Evolutionary conservation across 495 filamentous ascomycete species (phyloP).

Genomic region (Tuber microsphaerosporum): DNA sequence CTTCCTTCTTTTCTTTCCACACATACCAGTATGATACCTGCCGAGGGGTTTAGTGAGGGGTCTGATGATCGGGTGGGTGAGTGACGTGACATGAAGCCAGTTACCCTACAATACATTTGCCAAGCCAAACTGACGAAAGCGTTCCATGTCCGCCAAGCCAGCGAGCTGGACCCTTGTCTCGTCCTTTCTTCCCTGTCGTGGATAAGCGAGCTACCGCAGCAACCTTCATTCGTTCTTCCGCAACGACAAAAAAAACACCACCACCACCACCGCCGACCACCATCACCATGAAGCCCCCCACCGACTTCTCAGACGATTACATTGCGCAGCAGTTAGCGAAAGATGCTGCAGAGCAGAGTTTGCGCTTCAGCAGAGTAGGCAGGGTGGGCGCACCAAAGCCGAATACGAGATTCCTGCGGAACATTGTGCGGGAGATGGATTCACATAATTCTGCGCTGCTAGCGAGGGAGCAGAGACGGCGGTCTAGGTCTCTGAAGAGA

Average conservation of each 20-base stretch:
- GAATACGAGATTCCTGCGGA: conserved; percentile 80
- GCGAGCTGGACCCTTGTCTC: background rate
- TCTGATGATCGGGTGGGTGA: background rate
- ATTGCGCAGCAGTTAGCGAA: conserved; percentile 65
- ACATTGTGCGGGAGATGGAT: conserved; percentile 82
- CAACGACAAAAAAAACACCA: background rate
- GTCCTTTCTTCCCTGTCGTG: background rate
- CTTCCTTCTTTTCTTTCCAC: background rate
- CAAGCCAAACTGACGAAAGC: background rate
- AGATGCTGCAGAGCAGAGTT: conserved; percentile 65
- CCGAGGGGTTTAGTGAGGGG: background rate
- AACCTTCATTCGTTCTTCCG: background rate
- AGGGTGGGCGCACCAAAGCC: conserved; percentile 56
- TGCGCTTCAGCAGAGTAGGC: conserved; percentile 42
- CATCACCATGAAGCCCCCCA: conserved; percentile 12
- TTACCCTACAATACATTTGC: background rate
- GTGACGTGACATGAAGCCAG: background rate
- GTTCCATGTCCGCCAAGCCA: background rate
- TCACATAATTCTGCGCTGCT: conserved; percentile 81
- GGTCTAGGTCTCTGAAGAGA: background rate
- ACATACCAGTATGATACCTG: background rate
- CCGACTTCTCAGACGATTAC: conserved; percentile 58
- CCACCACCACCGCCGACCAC: background rate
- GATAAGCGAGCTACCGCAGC: background rate
- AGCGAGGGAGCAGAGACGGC: conserved; percentile 49